Evolutionary conservation across 1,284 basidiomycete genomes (phyloP).

Genomic region (Pisolithus thermaeus): DNA sequence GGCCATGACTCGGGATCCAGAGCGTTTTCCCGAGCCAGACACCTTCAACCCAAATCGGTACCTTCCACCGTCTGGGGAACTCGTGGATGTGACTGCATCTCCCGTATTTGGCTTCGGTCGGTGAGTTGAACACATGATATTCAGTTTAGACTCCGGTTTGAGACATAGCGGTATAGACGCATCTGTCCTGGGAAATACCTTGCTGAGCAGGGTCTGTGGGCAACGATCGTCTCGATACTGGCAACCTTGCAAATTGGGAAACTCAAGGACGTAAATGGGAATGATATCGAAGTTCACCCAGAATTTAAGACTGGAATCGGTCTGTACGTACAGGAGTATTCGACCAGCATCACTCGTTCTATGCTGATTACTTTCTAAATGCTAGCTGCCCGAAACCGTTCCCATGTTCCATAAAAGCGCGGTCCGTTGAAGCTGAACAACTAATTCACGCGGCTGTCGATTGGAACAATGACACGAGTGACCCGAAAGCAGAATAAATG

Average conservation of each 20-base stretch:
- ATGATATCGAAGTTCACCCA: slow-evolving; percentile 17
- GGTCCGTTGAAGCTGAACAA: neutral
- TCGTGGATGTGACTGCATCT: slow-evolving; percentile 9
- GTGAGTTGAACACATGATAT: neutral
- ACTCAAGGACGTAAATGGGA: slow-evolving; percentile 12
- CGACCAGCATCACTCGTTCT: no score
- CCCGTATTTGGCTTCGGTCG: slow-evolving; percentile 20
- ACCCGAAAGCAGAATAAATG: no score
- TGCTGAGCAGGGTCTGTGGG: slow-evolving; percentile 23
- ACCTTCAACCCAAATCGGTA: slow-evolving; percentile 23
- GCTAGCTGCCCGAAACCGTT: neutral
- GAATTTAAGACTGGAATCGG: slow-evolving; percentile 22
- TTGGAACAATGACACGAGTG: no score
- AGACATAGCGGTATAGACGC: neutral
- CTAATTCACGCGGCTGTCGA: neutral
- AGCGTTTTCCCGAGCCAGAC: slow-evolving; percentile 17
- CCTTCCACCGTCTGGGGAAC: slow-evolving; percentile 11
- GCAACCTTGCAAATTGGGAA: slow-evolving; percentile 21
- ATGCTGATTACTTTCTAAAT: neutral
- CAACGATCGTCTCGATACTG: slow-evolving; percentile 16
- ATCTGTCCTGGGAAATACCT: slow-evolving; percentile 19
- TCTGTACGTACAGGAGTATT: slow-evolving; percentile 8
- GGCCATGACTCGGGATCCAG: slow-evolving; percentile 21
- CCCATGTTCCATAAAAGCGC: neutral
- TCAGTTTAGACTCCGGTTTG: no score